Percentiles rank a stretch among this genome's conserved stretches.
phyloP scores from a whole-genome alignment of 1,284 basidiomycete genomes.

The Hortiboletus rubellus region DNA sequence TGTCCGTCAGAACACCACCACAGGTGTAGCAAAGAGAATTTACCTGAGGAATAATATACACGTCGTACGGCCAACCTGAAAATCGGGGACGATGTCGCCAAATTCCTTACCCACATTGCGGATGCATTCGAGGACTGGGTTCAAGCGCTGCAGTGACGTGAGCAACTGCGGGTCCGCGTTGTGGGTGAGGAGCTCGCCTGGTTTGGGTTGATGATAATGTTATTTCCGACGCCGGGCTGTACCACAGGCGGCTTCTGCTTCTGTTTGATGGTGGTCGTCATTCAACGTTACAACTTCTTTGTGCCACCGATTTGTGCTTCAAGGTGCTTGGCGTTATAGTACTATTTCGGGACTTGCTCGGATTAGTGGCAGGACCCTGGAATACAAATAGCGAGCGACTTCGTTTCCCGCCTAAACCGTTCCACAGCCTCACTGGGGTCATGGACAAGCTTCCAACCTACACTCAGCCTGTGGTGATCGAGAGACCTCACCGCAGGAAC shows the following conservation, averaged over 20 bases:
- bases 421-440: neutral
- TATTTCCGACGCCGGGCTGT: constrained; percentile 66
- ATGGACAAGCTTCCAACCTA: constrained; percentile 35
- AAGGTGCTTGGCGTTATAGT: neutral
- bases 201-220: constrained; percentile 66
- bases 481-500: constrained; percentile 7
- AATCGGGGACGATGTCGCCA: constrained; percentile 92
- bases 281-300: constrained; percentile 18
- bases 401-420: neutral
- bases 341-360: too few relatives aligned
- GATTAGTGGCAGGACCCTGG: too few relatives aligned
- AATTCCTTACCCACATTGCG: constrained; percentile 92
- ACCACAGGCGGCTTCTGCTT: constrained; percentile 63
- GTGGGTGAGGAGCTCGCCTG: constrained; percentile 14
- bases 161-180: neutral
- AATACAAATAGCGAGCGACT: neutral
- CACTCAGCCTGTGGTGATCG: neutral
- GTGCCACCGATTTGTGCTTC: constrained; percentile 11
- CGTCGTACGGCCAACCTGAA: constrained; percentile 93
- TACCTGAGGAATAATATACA: constrained; percentile 92
- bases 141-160: constrained; percentile 63
- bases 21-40: constrained; percentile 6
- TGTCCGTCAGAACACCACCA: neutral
- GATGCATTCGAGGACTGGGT: constrained; percentile 84
- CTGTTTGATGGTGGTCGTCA: constrained; percentile 18